Percentiles rank a stretch among this genome's conserved stretches.
Conservation (phyloP, 495 filamentous ascomycete species). For the Penicillium silybi region DNA sequence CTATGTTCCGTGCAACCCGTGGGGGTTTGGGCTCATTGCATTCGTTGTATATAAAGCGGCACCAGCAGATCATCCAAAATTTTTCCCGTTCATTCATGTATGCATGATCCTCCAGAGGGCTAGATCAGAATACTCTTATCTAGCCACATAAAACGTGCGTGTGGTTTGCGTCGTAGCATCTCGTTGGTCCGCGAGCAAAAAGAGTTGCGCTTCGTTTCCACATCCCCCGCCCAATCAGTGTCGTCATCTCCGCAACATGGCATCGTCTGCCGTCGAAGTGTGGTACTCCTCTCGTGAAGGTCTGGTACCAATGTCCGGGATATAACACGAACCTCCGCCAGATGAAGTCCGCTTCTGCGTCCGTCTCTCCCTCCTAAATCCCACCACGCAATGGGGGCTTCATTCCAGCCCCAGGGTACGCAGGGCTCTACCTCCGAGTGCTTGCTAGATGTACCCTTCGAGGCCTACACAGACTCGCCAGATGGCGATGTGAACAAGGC, state of each 20-base stretch:
- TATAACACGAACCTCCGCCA: slow-evolving; percentile 1
- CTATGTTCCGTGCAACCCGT: slow-evolving; percentile 12
- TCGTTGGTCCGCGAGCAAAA: slow-evolving; percentile 5
- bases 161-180: background rate
- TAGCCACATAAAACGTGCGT: background rate
- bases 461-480: slow-evolving; percentile 21
- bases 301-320: background rate
- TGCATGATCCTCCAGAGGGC: background rate
- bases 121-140: background rate
- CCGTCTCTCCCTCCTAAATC: background rate
- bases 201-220: slow-evolving; percentile 2
- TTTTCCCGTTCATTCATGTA: background rate
- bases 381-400: background rate
- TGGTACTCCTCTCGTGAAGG: background rate
- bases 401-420: slow-evolving; percentile 2
- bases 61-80: slow-evolving; percentile 19
- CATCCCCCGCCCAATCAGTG: slow-evolving; percentile 13
- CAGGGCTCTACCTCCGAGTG: slow-evolving; percentile 7
- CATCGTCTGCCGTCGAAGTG: background rate
- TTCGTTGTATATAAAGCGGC: slow-evolving; percentile 31
- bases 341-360: background rate
- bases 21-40: slow-evolving; percentile 29
- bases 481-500: slow-evolving; percentile 3
- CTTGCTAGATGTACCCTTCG: slow-evolving; percentile 12
- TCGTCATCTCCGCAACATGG: slow-evolving; percentile 16